Evolutionary conservation across 768 basidiomycete genomes (phyloP), one percentile per base, ranked within the genome.

Genomic region (Suillus bovinus): DNA sequence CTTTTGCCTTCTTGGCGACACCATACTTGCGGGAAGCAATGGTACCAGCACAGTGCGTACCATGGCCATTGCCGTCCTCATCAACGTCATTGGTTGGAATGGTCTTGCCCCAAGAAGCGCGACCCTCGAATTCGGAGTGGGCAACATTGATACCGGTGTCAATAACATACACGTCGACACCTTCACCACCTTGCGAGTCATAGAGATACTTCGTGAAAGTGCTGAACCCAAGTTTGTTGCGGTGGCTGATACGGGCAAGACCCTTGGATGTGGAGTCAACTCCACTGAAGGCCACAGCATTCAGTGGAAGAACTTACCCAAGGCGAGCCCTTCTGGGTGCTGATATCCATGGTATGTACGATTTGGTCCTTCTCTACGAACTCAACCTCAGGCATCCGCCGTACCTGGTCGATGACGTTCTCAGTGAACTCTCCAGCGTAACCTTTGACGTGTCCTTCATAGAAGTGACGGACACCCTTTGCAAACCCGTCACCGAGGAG

Each of bases 291-390:
- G 24, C 3, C 14, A 53, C 8, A 2, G 20, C 11, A 34, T 44
- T 42, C 29, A 16, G 24, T 5, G 36, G 2, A 36, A 16, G 14
- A 58, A 80, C 87, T 76, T 74, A 94, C 93, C 94, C 94, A 96
- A 58, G 94, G 91, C 13, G 94, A 91, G n/a, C 76, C 69, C 57
- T 73, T 84, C 84, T 95, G 90, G 2, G 77, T 71, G 29, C 62
- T 66, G 20, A 69, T 34, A 0, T 69, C 65, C 67, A 83, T 82
- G 2, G 91, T 89, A 62, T 80, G 84, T n/a, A 99, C 94, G 68
- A 96, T 79, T 80, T 97, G 95, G 81, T 99, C 97, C 61, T 82
- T 85, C 82, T 99, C 97, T 58, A 99, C 81, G 71, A 90, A 96
- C 20, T 87, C 90, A 36, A 99, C 96, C 74, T 96, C 95, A 11